Evolutionary conservation across 208 protist genomes (phyloP), one percentile per base, ranked within the genome.

Genomic region (Wallacemonas sp.): DNA sequence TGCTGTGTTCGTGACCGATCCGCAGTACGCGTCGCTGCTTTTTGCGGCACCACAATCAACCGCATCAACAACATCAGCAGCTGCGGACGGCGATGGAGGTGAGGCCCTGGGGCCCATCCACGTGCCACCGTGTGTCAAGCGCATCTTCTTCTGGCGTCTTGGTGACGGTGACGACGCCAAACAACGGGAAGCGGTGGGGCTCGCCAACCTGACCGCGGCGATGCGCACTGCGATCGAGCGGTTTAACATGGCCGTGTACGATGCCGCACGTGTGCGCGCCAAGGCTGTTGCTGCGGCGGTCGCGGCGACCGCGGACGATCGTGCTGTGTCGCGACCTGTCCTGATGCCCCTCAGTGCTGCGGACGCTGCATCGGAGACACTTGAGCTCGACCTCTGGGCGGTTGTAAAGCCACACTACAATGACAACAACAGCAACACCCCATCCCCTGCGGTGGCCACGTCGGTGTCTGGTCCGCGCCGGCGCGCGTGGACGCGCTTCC

Each of bases 91-190:
- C 9, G 47, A 0, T 55, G 47, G 4, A 3, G 9, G 11, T 26
- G 39, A 46, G n/a, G 63, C 23, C 9, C 29, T 23, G 9, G 54
- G 44, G 0, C 14, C 12, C 16, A 61, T 89, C 49, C 8, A 74
- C 55, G 72, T 89, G 16, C 83, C 83, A 14, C 27, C 63, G 8
- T 72, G 67, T 17, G 76, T 89, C 14, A 61, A 68, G 44, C 76
- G 80, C 17, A 74, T 89, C 32, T 83, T 82, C 68, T 46, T 89
- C 12, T 89, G 83, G 80, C 83, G 80, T 33, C 46, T 61, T 38
- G 68, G 60, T 39, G 48, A 54, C n/a, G 39, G 29, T 17, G 57
- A 57, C 9, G 62, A 14, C 9, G 17, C 11, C 17, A 14, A 60
- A 3, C 1, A 43, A n/a, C n/a, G n/a, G n/a, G n/a, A n/a, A n/a